These are phyloP conservation scores for Triangularia setosa DNA, from an alignment of 2,329 filamentous ascomycete species.

Conservation along the genomic window DNA sequence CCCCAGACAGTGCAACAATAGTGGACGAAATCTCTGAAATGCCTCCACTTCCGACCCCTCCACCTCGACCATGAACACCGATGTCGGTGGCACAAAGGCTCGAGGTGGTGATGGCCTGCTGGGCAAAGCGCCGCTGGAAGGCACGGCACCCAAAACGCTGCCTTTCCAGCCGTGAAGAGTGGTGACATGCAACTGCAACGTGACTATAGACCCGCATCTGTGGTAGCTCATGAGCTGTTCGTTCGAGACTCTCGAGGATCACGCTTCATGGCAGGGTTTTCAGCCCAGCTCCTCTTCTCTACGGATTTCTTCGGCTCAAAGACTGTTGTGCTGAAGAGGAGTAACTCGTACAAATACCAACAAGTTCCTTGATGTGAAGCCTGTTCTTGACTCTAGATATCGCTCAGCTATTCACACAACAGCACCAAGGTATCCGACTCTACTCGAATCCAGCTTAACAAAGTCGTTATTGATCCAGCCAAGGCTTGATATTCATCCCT, in stretches of 20 bases:
- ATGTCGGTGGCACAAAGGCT: conserved; percentile 18
- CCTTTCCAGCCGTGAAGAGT: neutral
- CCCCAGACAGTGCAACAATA: conserved; percentile 2
- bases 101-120: neutral
- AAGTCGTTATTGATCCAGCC: neutral
- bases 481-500: neutral
- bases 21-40: conserved; percentile 14
- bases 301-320: neutral
- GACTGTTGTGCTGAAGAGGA: neutral
- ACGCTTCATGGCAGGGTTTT: conserved; percentile 3
- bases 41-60: conserved; percentile 11
- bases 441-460: too few relatives aligned
- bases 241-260: neutral
- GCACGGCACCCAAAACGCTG: neutral
- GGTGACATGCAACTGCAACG: neutral
- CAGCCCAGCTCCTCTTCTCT: neutral
- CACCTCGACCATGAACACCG: conserved; percentile 17
- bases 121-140: neutral
- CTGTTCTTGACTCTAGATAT: neutral
- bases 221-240: neutral
- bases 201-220: neutral
- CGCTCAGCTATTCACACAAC: neutral
- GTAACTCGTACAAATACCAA: neutral
- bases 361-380: neutral
- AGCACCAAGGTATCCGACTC: neutral